Evolutionary conservation across 352 stramenopile genomes (phyloP).

Genomic region (Globisporangium spinosum): DNA sequence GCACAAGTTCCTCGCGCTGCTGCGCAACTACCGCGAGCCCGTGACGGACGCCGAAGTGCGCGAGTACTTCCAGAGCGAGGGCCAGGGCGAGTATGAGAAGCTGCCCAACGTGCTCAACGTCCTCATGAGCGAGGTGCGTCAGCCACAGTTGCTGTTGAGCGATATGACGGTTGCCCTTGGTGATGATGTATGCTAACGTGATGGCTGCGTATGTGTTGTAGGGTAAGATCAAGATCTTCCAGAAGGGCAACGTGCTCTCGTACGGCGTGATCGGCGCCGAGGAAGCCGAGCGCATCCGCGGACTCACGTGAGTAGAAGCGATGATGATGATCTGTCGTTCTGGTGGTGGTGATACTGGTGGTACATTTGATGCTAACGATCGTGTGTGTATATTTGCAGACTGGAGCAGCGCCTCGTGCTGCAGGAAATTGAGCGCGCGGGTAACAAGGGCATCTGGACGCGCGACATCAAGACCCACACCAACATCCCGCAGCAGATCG

Average conservation of each 20-base stretch:
- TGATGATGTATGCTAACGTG: background rate
- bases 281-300: conserved; percentile 82
- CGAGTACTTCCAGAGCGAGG: conserved; percentile 66
- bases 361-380: background rate
- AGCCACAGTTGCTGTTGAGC: background rate
- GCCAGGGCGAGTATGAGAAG: conserved; percentile 75
- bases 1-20: conserved; percentile 69
- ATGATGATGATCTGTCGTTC: background rate
- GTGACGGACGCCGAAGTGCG: conserved; percentile 79
- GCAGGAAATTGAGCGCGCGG: conserved; percentile 94
- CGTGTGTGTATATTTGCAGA: conserved; percentile 21
- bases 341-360: background rate
- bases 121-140: conserved; percentile 69
- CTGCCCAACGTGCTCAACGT: conserved; percentile 80
- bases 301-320: conserved; percentile 57
- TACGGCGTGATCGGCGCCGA: conserved; percentile 81
- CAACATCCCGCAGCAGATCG: conserved; percentile 94
- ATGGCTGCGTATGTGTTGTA: conserved; percentile 12
- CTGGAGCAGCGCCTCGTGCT: conserved; percentile 84
- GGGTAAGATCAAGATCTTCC: conserved; percentile 88
- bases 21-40: conserved; percentile 78
- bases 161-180: background rate
- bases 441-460: conserved; percentile 98
- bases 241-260: conserved; percentile 81
- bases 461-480: conserved; percentile 98